phyloP scores from a whole-genome alignment of 306 rosid genomes.

The Sicyos baderoa region DNA sequence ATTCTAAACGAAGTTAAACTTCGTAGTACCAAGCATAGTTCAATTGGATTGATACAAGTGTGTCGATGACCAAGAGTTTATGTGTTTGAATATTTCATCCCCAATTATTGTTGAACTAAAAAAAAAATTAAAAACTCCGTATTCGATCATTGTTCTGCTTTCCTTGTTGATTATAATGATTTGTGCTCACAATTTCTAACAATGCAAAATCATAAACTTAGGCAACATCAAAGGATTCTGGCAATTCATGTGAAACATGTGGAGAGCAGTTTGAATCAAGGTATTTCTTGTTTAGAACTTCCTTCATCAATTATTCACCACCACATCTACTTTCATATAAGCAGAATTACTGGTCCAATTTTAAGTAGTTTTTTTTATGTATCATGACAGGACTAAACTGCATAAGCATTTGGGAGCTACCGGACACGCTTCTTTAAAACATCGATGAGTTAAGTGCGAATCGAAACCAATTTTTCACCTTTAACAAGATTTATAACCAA shows the following conservation, averaged over 20 bases:
- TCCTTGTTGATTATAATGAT: background rate
- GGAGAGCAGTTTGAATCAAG: constrained; percentile 87
- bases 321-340: background rate
- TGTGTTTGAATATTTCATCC: too few relatives aligned
- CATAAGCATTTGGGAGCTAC: constrained; percentile 72
- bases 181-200: background rate
- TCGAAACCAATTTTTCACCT: background rate
- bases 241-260: constrained; percentile 55
- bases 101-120: too few relatives aligned
- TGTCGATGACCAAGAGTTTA: too few relatives aligned
- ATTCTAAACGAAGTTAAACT: background rate
- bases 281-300: constrained; percentile 28
- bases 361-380: background rate
- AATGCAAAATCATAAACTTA: constrained; percentile 15
- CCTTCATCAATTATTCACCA: background rate
- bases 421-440: constrained; percentile 64
- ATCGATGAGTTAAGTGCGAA: constrained; percentile 2
- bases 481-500: background rate
- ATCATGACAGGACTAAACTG: constrained; percentile 56
- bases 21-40: background rate
- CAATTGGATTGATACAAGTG: too few relatives aligned
- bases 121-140: background rate
- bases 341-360: constrained; percentile 18
- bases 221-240: constrained; percentile 45
- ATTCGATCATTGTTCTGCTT: background rate